Base-by-base conservation (phyloP, 192 early-diverging fungal species). In the Gamsiella multidivaricata region DNA sequence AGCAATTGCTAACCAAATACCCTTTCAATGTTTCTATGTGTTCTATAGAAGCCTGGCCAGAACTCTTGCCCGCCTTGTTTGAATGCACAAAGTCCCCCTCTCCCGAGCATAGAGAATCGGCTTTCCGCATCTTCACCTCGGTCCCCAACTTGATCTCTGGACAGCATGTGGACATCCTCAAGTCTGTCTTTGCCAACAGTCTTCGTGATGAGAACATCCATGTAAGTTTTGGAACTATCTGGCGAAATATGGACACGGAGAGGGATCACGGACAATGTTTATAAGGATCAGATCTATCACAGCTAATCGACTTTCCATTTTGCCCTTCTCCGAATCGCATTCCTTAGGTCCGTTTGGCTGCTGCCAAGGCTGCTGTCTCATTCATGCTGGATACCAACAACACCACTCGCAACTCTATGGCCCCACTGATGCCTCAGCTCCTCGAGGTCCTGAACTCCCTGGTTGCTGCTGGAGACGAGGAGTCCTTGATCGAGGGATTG, bases 51-150 rank as follows among this genome's bases (percentile, higher is more conserved):
- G 84, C 84, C 50, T 99, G 97, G 97, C 84, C 84, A 18, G 93
- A 95, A 58, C 87, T 99, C 20, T 81, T 94, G 12, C 83, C 86
- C 20, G 91, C 91, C 22, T 79, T 99, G 59, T 92, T 94, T 63
- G 87, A 92, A 42, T 96, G 92, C 80, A 88, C 89, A 54, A 89
- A 94, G 79, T 89, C 95, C 20, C 82, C 87, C 57, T 84, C 88
- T 5, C 81, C 89, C 28, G 91, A 87, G 60, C 92, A 92, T 59
- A 90, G 94, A 47, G 94, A 96, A 82, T 90, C 91, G 56, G 95
- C 92, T 51, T 96, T 97, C 85, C 91, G 92, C 64, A 92, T 99
- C 61, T 93, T 99, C 70, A 87, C 89, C 29, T 84, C 91, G 54
- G 92, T 95, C 43, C 92, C 96, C 42, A 86, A 86, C 28, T 65